These are phyloP conservation scores for Xerophyta viscosa DNA, from an alignment of 106 monocot genomes.

Conservation along the genomic window DNA sequence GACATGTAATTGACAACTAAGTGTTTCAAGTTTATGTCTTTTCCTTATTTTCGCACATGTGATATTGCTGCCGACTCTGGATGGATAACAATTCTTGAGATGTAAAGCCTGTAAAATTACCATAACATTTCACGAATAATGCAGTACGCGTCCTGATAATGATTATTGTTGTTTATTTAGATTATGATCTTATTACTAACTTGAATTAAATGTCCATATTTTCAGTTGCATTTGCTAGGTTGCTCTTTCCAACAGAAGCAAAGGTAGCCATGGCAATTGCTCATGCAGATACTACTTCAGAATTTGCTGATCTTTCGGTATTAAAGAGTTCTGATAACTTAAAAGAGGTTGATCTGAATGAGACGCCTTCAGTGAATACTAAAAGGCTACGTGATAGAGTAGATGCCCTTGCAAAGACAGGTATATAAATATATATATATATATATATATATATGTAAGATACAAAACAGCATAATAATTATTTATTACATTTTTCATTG, in stretches of 20 bases:
- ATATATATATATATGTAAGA: not conserved
- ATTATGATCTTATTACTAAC: not conserved
- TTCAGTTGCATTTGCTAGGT: constrained; percentile 85
- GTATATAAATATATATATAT: constrained; percentile 11
- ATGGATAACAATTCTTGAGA: no score
- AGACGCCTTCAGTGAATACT: constrained; percentile 55
- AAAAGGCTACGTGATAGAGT: constrained; percentile 69
- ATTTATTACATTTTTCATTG: constrained; percentile 4
- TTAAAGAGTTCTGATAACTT: constrained; percentile 45
- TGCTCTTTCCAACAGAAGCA: constrained; percentile 85
- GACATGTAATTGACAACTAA: no score
- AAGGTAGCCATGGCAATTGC: constrained; percentile 94
- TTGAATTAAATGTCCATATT: not conserved
- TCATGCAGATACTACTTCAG: constrained; percentile 49
- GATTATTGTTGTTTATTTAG: not conserved
- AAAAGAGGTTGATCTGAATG: constrained; percentile 92
- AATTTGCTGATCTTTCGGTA: constrained; percentile 42
- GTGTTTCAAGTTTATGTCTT: no score
- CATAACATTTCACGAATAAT: not conserved
- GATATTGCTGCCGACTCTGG: no score
- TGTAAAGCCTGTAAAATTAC: not conserved
- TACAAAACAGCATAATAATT: not conserved
- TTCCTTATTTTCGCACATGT: no score
- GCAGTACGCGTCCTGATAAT: not conserved
- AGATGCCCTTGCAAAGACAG: constrained; percentile 71